Percentiles rank a stretch among this genome's conserved stretches.
Evolutionary conservation across 1,284 basidiomycete genomes (phyloP).

Genomic region (Gomphus sp.): DNA sequence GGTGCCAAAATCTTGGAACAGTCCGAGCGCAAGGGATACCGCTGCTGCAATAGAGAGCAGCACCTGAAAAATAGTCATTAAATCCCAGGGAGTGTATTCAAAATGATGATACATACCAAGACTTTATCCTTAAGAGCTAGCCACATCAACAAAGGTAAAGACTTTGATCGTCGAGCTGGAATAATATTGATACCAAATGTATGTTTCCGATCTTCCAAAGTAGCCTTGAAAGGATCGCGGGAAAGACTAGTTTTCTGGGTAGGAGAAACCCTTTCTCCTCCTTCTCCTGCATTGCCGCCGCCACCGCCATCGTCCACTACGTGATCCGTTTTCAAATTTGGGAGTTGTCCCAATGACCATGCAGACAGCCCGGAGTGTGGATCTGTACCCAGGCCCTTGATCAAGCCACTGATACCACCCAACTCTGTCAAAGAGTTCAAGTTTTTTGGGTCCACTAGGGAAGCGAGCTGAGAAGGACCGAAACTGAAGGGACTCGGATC

Average conservation of each 20-base stretch:
- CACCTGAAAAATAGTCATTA: conserved; percentile 40
- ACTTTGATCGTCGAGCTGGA: conserved; percentile 72
- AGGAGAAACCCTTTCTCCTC: conserved; percentile 10
- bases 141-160: conserved; percentile 85
- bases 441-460: conserved; percentile 84
- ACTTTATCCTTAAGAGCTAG: conserved; percentile 94
- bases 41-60: conserved; percentile 87
- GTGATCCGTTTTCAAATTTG: neutral
- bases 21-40: conserved; percentile 86
- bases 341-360: neutral
- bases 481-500: conserved; percentile 66
- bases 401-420: conserved; percentile 66
- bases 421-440: conserved; percentile 59
- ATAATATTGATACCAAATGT: conserved; percentile 84
- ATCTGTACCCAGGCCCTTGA: conserved; percentile 71
- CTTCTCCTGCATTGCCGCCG: neutral
- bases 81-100: conserved; percentile 5
- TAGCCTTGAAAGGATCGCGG: conserved; percentile 41
- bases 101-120: conserved; percentile 40
- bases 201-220: conserved; percentile 54
- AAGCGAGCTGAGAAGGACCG: conserved; percentile 71
- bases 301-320: conserved; percentile 10
- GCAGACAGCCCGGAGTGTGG: conserved; percentile 38
- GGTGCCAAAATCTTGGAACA: conserved; percentile 89
- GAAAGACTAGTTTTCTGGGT: conserved; percentile 14